Base-by-base conservation (phyloP, 73 alveolate genomes). In the Stentor coeruleus region DNA sequence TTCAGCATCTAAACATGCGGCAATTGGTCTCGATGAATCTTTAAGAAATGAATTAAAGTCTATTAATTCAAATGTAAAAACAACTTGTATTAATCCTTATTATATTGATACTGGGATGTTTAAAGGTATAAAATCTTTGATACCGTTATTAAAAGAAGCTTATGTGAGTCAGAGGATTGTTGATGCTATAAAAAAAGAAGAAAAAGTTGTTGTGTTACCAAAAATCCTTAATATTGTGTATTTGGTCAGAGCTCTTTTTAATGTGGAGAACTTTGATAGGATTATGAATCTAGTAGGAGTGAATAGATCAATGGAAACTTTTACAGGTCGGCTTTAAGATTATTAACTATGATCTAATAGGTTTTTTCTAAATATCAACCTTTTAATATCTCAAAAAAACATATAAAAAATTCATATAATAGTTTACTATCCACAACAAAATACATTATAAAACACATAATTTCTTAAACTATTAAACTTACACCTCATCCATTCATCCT, bases 81-180 rank as follows among this genome's bases (percentile, higher is more conserved):
- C 98, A 0, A 93, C 98, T 26, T 91, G 96, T 77, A 85, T 93
- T 74, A 87, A 94, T 83, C 98, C 98, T 3, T 89, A 66, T 77
- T 91, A 77, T 81, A 93, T 93, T 58, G 85, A 93, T 60, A 93
- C 98, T 55, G 98, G 96, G 28, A 93, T 93, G 98, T 93, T 93
- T 74, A 90, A 87, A 33, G 98, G 98, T 82, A 95, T 76, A 3
- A 93, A 91, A 80, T 36, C 90, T 11, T 83, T 89, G 1, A 55
- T 91, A 39, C 91, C 92, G 1, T 81, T 91, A 59, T 84, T 93
- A 59, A 87, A 92, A 33, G 89, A 87, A 73, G 83, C 91, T 3
- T 90, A 86, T 59, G 94, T 87, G 20, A 59, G 86, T 0, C 26
- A 74, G 15, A 88, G 96, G 85, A 93, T 93, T 39, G 82, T 93